Base-by-base conservation (phyloP, 257 asterid genomes). In the Nicotiana undulata region DNA sequence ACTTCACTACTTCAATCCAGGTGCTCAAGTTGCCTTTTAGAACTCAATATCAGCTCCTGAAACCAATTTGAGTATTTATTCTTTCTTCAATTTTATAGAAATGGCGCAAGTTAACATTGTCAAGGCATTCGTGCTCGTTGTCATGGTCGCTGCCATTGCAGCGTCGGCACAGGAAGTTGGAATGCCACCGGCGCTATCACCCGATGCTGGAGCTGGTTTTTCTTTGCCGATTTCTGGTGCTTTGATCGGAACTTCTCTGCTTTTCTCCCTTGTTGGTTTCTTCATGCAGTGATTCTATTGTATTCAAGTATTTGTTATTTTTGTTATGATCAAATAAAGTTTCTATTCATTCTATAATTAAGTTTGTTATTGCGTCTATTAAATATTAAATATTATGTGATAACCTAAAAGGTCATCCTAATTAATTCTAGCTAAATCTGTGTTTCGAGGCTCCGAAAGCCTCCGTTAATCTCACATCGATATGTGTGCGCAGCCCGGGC, bases 21-120 rank as follows among this genome's bases (percentile, higher is more conserved):
- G 22, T 9, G 17, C 46, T 26, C 74, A 29, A 9, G 5, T 37
- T 64, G 74, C 40, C 7, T 29, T 31, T 2, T 29, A 4, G 44
- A 29, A 24, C 10, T 1, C 46, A 34, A 34, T 3, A 40, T 40
- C 49, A 40, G 10, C 49, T 40, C 12, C 49, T 40, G 49, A 40
- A 40, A 40, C 3, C 49, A 40, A 9, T 9, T 40, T 40, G 1
- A 40, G 49, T 40, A 40, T 0, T 40, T 40, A 40, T 40, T 40
- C 49, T 40, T 40, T 40, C 49, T 40, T 40, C 11, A 2, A 9
- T 40, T 40, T 40, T 9, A 52, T n/a, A 32, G 2, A 51, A 80
- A 91, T 88, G 95, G 95, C 93, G 24, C 88, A 87, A 68, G 77
- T 82, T 79, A 79, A 83, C 88, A 60, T 80, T 79, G 59, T 55